Percentiles rank a stretch among this genome's conserved stretches.
phyloP scores from a whole-genome alignment of 2,329 filamentous ascomycete genomes.

The Alternaria triticimaculans region DNA sequence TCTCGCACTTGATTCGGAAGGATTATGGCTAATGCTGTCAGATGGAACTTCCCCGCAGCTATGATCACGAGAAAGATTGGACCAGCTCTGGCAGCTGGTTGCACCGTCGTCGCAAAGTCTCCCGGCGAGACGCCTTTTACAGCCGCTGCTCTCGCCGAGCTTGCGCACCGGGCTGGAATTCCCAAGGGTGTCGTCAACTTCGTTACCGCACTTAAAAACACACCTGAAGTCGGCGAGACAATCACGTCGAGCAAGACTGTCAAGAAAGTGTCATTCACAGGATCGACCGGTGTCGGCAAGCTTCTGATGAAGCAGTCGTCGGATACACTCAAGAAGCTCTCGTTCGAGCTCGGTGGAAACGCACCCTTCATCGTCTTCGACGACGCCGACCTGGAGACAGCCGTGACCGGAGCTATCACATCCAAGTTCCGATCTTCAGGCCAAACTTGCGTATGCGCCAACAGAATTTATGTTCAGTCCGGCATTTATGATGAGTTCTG shows the following conservation, averaged over 20 bases:
- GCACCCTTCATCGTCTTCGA: slow-evolving; percentile 97
- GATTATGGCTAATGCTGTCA: slow-evolving; percentile 27
- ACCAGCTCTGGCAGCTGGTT: slow-evolving; percentile 86
- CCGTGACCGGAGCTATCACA: slow-evolving; percentile 80
- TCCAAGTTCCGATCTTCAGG: slow-evolving; percentile 95
- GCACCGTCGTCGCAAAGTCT: slow-evolving; percentile 90
- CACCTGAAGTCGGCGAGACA: slow-evolving; percentile 75
- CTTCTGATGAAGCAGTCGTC: slow-evolving; percentile 91
- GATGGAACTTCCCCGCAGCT: slow-evolving; percentile 76
- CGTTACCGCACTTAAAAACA: slow-evolving; percentile 80
- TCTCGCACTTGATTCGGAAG: background rate
- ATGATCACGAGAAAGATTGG: slow-evolving; percentile 61
- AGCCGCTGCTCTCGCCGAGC: slow-evolving; percentile 83
- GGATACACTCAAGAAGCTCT: slow-evolving; percentile 82
- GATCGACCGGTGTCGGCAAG: slow-evolving; percentile 69
- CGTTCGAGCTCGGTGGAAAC: slow-evolving; percentile 92
- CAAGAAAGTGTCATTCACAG: slow-evolving; percentile 94
- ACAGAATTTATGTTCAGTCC: slow-evolving; percentile 80
- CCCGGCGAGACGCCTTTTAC: slow-evolving; percentile 93
- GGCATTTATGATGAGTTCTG: slow-evolving; percentile 80
- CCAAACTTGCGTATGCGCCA: slow-evolving; percentile 86
- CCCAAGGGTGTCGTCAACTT: slow-evolving; percentile 92
- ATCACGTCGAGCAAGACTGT: slow-evolving; percentile 79
- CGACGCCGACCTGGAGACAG: slow-evolving; percentile 85
- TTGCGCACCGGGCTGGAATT: slow-evolving; percentile 85